These are phyloP conservation scores for Cydonia oblonga DNA, from an alignment of 331 rosid species.

Conservation along the genomic window DNA sequence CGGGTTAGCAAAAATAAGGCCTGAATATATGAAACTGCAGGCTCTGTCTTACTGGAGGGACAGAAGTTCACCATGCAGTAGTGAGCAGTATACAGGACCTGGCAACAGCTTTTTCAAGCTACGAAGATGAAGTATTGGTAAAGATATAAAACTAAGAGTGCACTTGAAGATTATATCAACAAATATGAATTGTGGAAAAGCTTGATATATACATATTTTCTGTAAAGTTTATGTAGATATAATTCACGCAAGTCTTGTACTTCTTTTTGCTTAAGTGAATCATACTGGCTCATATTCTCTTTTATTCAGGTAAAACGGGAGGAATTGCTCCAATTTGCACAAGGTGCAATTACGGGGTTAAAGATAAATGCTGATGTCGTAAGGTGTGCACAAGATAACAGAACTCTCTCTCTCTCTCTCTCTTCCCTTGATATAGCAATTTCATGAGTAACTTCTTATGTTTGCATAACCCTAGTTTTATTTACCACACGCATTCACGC, in stretches of 20 bases:
- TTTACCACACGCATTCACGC: neutral
- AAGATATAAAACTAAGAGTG: neutral
- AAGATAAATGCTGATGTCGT: slow-evolving; percentile 61
- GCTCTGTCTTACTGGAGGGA: slow-evolving; percentile 89
- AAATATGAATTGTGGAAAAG: neutral
- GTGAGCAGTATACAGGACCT: slow-evolving; percentile 95
- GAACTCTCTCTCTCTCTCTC: slow-evolving; percentile 1
- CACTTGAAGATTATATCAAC: neutral
- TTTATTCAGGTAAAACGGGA: slow-evolving; percentile 81
- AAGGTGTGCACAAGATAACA: slow-evolving; percentile 47
- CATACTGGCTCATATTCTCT: neutral
- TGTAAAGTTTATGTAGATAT: neutral
- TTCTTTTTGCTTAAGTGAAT: neutral
- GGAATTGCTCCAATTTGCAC: slow-evolving; percentile 97
- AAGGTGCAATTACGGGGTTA: slow-evolving; percentile 88
- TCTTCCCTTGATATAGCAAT: neutral
- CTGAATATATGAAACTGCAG: slow-evolving; percentile 21
- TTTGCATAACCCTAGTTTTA: neutral
- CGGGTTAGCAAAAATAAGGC: neutral
- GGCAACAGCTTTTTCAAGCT: slow-evolving; percentile 65
- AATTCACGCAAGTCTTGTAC: neutral
- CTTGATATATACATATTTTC: neutral
- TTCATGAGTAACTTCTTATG: neutral
- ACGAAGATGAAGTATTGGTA: slow-evolving; percentile 96
- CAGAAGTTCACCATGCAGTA: slow-evolving; percentile 83